Base-by-base conservation (phyloP, 2,329 filamentous ascomycete species). In the Hypoxylon sp. region DNA sequence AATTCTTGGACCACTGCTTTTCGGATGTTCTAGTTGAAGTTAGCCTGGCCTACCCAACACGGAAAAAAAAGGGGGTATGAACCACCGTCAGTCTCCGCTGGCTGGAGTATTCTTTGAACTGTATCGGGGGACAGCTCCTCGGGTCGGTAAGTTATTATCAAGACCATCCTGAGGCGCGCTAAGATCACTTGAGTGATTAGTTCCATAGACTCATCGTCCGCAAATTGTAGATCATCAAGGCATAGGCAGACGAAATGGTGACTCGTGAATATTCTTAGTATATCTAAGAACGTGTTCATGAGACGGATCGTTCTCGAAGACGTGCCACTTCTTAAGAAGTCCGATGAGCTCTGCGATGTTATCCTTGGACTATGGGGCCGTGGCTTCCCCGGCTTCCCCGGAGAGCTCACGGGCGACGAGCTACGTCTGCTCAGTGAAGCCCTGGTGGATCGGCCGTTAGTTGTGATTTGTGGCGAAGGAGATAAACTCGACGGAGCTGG, bases 171-270 rank as follows among this genome's bases (percentile, higher is more conserved):
- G 65, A 97, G 87, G 68, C 91, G 90, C 1, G 91, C 89, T 52
- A 85, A 84, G 58, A 97, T 88, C 54, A 97, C 93, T 72, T 93
- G 90, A 14, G 90, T 86, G 38, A 97, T 90, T 54, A 97, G 82
- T 61, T 97, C 93, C 49, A 96, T 80, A 12, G 91, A 96, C 77
- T 97, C 95, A 24, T 91, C 87, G 74, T 97, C 95, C 5, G 93
- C 93, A 77, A 93, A 96, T 72, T 97, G 93, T 30, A 97, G 80
- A 77, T 97, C 95, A 73, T 97, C 95, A 26, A 97, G 80, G 71
- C 90, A 93, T 71, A 97, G 89, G 73, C 93, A 96, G 56, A 97
- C 93, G 72, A 97, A 89, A 72, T 94, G 96, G 75, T 94, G 89
- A 18, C 89, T 84, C 0, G 93, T 91, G 58, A 98, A 89, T 42